Evolutionary conservation across 2,329 filamentous ascomycete species (phyloP), one percentile per base, ranked within the genome.

Genomic region (Teratosphaeria gauchensis): DNA sequence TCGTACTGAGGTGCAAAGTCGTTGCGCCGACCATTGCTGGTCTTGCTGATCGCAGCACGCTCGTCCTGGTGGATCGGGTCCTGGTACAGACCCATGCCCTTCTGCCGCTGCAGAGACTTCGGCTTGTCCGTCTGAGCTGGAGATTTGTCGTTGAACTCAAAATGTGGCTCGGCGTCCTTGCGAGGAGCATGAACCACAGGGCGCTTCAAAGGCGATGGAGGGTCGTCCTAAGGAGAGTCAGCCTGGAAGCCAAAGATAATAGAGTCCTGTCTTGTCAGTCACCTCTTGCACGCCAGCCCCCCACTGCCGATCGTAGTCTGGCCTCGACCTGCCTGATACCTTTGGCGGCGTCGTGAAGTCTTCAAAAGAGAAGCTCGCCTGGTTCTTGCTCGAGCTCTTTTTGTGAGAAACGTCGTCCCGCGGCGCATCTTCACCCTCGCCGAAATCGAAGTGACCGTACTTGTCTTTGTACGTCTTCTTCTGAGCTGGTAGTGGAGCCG

Each of bases 311-410:
- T 86, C 81, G 61, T 94, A 85, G 69, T 90, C 84, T 46, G 81
- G 77, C 60, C 85, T 82, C 56, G 82, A 72, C 72, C 87, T 88
- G 53, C 80, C 76, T 4, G 82, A 79, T 54, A 83, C 78, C 79
- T 95, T 96, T 64, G 87, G 82, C 0, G 92, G 92, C 0, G 92
- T 96, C 16, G 78, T 77, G 67, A 95, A 95, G 74, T 96, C 91
- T 61, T 90, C 84, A 73, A 97, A 97, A 54, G 85, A 84, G 91
- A 92, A 96, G 62, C 89, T 85, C 85, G 60, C 80, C 77, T 90
- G 86, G 76, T 57, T 56, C 8, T 61, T 58, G 53, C 88, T 89
- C 63, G 64, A 57, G 66, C 61, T 57, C 58, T 60, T 9, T 61
- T 53, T 80, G 81, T 56, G 80, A 73, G 21, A 79, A 72, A 24